Conservation (phyloP, 169 alveolate genomes). For the Eimeria brunetti region DNA sequence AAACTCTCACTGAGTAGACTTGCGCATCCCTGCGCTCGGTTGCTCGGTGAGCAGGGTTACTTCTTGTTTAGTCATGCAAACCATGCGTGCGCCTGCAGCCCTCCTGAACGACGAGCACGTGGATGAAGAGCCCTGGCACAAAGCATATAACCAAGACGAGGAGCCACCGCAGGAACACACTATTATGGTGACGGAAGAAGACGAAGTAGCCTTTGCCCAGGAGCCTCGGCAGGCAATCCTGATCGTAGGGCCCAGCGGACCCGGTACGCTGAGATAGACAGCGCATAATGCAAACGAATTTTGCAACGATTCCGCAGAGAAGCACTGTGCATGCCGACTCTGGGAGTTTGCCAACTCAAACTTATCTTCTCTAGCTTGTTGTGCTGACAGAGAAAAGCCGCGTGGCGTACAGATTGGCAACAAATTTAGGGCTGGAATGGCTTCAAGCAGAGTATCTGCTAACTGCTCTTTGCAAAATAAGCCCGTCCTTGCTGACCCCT, state of each 20-base stretch:
- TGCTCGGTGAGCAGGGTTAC: neutral
- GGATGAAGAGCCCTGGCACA: constrained; percentile 55
- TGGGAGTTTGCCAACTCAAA: neutral
- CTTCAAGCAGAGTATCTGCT: constrained; percentile 75
- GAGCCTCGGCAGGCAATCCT: constrained; percentile 75
- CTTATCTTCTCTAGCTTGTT: neutral
- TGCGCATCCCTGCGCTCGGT: neutral
- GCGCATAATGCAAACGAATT: neutral
- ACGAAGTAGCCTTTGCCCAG: constrained; percentile 52
- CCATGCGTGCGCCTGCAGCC: constrained; percentile 27
- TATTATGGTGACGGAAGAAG: constrained; percentile 17
- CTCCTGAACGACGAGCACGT: neutral
- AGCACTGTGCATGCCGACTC: neutral
- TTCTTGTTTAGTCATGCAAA: neutral
- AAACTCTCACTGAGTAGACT: neutral
- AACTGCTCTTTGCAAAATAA: constrained; percentile 47
- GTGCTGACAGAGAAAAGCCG: constrained; percentile 69
- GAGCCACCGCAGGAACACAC: constrained; percentile 50
- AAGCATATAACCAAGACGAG: constrained; percentile 7
- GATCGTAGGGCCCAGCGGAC: constrained; percentile 64
- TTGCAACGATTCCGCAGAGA: neutral
- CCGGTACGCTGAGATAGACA: constrained; percentile 29
- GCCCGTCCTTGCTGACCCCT: constrained; percentile 64
- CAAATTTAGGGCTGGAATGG: constrained; percentile 75
- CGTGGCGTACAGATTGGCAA: constrained; percentile 74